Evolutionary conservation across 139 green algal genomes (phyloP).

Genomic region (Helicosporidium sp.): DNA sequence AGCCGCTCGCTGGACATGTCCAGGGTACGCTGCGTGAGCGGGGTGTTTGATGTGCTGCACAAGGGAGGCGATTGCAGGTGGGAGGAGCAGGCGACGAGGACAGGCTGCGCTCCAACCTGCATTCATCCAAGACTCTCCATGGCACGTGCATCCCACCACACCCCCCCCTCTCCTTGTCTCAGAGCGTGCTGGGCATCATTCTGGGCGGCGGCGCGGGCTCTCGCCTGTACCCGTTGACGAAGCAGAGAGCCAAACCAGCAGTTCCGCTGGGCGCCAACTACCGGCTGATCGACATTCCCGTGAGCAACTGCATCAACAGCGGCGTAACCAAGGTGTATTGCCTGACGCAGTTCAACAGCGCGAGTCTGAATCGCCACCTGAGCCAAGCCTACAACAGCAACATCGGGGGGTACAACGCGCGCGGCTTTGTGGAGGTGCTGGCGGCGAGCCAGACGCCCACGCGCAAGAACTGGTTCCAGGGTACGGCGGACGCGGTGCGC

Average conservation of each 20-base stretch:
- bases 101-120: too few species aligned
- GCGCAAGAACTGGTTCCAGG: slow-evolving; percentile 94
- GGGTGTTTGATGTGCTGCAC: too few species aligned
- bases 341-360: slow-evolving; percentile 99
- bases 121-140: not conserved
- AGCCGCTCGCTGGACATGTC: too few species aligned
- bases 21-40: too few species aligned
- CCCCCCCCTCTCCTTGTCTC: not conserved
- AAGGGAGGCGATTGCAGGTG: not conserved
- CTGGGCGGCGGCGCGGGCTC: slow-evolving; percentile 86
- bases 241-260: slow-evolving; percentile 93
- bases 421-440: slow-evolving; percentile 97
- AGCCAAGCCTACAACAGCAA: slow-evolving; percentile 89
- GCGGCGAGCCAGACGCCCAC: slow-evolving; percentile 75
- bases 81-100: too few species aligned
- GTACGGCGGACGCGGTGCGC: slow-evolving; percentile 91
- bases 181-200: slow-evolving; percentile 91
- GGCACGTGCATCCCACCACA: not conserved
- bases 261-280: slow-evolving; percentile 98
- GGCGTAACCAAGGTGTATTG: slow-evolving; percentile 99
- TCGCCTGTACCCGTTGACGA: slow-evolving; percentile 92
- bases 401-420: slow-evolving; percentile 57
- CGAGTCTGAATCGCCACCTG: slow-evolving; percentile 94
- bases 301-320: slow-evolving; percentile 98
- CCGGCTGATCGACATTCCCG: slow-evolving; percentile 97